Evolutionary conservation across 352 stramenopile species (phyloP).

Genomic region (Globisporangium yorkense): DNA sequence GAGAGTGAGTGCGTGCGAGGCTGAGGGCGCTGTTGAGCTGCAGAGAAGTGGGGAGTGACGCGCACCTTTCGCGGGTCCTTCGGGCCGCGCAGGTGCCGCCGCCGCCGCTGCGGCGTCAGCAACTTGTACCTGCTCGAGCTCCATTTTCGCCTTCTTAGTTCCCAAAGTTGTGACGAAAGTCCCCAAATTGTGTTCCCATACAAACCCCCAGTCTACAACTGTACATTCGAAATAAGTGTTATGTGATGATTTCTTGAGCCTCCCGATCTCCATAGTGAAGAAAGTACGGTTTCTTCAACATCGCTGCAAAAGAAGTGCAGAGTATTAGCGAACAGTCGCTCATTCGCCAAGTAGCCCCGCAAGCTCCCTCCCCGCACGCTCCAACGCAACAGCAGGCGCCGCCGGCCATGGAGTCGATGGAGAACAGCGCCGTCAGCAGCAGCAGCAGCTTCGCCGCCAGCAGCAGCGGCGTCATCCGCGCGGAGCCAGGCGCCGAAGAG

Average conservation of each 20-base stretch:
- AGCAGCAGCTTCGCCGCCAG: neutral
- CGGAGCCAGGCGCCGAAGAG: slow-evolving; percentile 14
- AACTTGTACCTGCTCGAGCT: neutral
- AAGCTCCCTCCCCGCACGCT: too few species aligned
- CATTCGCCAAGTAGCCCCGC: too few species aligned
- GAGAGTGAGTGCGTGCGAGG: neutral
- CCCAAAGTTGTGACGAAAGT: too few species aligned
- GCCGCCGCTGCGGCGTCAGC: neutral
- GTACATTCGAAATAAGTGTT: too few species aligned
- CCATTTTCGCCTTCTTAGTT: slow-evolving; percentile 3
- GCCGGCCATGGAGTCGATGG: slow-evolving; percentile 20
- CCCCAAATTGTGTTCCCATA: neutral
- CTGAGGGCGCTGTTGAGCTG: neutral
- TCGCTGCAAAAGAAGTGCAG: too few species aligned
- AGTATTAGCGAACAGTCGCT: too few species aligned
- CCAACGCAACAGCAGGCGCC: slow-evolving; percentile 4
- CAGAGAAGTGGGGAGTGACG: neutral
- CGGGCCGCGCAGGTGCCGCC: slow-evolving; percentile 3
- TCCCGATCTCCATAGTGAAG: too few species aligned
- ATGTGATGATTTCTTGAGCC: too few species aligned
- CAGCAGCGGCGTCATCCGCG: slow-evolving; percentile 7
- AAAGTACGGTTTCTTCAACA: too few species aligned
- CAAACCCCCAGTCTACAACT: too few species aligned
- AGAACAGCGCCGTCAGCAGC: slow-evolving; percentile 13
- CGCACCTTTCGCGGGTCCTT: slow-evolving; percentile 16